Conservation (phyloP, 257 asterid genomes). For the Scutellaria barbata region DNA sequence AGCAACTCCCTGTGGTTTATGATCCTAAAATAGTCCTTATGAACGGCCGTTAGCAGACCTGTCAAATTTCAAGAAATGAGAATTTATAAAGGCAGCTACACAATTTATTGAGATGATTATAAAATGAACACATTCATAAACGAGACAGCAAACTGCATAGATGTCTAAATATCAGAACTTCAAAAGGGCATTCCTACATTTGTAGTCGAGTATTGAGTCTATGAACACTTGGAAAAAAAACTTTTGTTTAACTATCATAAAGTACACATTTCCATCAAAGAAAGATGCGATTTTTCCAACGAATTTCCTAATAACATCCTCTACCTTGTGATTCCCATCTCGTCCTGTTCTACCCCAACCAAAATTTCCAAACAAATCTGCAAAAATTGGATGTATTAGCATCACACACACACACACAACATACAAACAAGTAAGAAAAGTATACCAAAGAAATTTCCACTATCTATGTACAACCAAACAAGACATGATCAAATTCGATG, state of each 20-base stretch:
- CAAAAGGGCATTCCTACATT: background rate
- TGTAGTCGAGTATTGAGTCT: background rate
- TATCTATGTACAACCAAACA: background rate
- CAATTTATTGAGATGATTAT: background rate
- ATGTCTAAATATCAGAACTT: background rate
- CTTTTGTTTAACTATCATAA: constrained; percentile 7
- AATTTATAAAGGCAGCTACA: background rate
- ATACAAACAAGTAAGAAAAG: constrained; percentile 25
- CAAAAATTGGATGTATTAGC: constrained; percentile 32
- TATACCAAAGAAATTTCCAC: constrained; percentile 12
- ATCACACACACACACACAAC: background rate
- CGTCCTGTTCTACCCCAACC: constrained; percentile 33
- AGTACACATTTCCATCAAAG: constrained; percentile 7
- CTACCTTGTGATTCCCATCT: constrained; percentile 26
- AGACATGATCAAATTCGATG: constrained; percentile 21
- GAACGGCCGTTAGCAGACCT: constrained; percentile 94
- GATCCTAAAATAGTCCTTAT: constrained; percentile 80
- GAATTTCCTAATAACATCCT: constrained; percentile 26
- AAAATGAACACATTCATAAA: background rate
- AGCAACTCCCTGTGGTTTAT: constrained; percentile 82
- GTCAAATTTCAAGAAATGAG: constrained; percentile 24
- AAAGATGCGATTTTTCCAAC: constrained; percentile 25
- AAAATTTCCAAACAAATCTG: constrained; percentile 25
- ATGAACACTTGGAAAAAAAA: constrained; percentile 1
- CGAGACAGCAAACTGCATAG: background rate